phyloP scores from a whole-genome alignment of 2,329 filamentous ascomycete species.

The Phyllosticta citriasiana region DNA sequence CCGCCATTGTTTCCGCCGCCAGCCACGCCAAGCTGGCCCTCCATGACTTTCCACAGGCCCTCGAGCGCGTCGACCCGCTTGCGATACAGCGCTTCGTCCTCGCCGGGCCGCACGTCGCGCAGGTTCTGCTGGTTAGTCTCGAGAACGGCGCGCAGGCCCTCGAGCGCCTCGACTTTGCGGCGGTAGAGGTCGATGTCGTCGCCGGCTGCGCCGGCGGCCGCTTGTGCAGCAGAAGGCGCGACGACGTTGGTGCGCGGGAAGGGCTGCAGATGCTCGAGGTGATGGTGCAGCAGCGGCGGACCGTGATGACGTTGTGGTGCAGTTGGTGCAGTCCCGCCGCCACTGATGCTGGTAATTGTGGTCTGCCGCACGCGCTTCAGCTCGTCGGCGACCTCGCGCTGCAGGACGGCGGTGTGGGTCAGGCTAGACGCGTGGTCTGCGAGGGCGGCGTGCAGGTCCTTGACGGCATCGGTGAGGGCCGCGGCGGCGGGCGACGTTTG shows the following conservation, averaged over 20 bases:
- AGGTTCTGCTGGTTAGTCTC: neutral
- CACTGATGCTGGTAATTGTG: neutral
- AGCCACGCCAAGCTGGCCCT: neutral
- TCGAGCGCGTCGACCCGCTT: constrained; percentile 7
- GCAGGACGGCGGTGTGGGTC: neutral
- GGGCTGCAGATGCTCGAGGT: neutral
- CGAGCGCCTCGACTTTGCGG: constrained; percentile 10
- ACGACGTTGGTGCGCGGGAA: neutral
- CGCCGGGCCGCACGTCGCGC: neutral
- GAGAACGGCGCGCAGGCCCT: constrained; percentile 3
- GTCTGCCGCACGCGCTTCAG: neutral
- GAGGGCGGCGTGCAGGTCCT: neutral
- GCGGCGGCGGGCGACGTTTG: neutral
- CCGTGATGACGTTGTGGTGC: no score
- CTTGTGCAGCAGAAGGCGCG: neutral
- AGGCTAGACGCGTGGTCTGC: neutral
- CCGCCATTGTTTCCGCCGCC: neutral
- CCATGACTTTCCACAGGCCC: constrained; percentile 7
- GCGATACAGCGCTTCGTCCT: constrained; percentile 5
- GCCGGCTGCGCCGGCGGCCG: neutral
- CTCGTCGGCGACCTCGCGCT: neutral
- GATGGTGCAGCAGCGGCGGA: neutral
- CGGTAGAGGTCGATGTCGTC: constrained; percentile 6
- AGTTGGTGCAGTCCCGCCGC: neutral
- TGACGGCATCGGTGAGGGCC: neutral